Conservation (phyloP, 139 green algal genomes). For the Chlorella sp. region DNA sequence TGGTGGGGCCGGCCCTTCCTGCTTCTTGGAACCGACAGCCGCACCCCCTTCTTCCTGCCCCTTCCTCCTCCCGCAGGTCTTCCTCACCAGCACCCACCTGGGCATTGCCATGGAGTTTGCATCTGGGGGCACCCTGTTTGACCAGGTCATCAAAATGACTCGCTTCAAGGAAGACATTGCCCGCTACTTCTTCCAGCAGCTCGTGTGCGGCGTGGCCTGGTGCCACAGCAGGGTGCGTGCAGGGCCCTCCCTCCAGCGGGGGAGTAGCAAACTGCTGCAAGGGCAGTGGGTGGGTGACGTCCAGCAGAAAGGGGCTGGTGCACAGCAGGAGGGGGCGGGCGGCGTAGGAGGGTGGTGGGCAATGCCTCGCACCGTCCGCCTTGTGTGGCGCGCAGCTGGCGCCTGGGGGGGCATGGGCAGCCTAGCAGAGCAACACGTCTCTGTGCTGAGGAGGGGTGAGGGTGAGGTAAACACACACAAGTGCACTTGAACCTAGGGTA, state of each 20-base stretch:
- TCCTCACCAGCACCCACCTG: conserved; percentile 77
- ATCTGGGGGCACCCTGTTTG: conserved; percentile 93
- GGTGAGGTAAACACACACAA: no score
- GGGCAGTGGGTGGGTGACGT: not conserved
- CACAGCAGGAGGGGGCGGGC: not conserved
- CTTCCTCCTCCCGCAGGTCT: conserved; percentile 74
- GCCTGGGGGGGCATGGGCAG: no score
- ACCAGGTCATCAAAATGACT: conserved; percentile 88
- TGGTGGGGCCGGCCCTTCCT: no score
- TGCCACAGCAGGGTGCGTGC: conserved; percentile 84
- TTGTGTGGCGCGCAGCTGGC: no score
- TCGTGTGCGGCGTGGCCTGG: conserved; percentile 93
- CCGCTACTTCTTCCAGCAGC: conserved; percentile 98
- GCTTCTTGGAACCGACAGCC: not conserved
- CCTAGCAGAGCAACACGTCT: no score
- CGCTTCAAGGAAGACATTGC: conserved; percentile 96
- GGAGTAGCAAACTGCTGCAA: not conserved
- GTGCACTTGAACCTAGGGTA: no score
- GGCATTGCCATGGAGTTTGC: conserved; percentile 88
- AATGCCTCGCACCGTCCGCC: no score
- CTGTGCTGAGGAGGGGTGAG: no score
- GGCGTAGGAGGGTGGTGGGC: no score
- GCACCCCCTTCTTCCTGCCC: not conserved
- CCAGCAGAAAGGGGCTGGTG: not conserved
- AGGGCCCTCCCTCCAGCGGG: no score